These are phyloP conservation scores for Diaporthe batatas DNA, from an alignment of 2,329 filamentous ascomycete genomes.

Conservation along the genomic window DNA sequence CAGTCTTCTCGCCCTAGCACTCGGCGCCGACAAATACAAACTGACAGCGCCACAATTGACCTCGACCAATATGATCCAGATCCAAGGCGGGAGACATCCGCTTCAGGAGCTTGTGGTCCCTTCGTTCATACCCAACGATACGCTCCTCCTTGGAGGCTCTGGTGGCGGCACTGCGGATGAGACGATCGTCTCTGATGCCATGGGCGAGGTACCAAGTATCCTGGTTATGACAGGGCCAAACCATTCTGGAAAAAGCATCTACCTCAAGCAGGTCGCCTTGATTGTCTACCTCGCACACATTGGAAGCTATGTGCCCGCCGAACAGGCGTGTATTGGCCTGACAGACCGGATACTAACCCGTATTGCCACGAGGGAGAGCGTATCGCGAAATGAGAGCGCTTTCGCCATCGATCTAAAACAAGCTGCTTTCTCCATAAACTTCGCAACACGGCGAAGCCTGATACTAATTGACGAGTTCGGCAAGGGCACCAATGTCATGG, in stretches of 20 bases:
- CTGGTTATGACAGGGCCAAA: constrained; percentile 92
- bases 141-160: constrained; percentile 73
- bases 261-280: constrained; percentile 91
- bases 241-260: constrained; percentile 96
- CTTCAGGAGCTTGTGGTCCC: constrained; percentile 87
- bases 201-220: constrained; percentile 68
- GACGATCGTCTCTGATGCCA: constrained; percentile 32
- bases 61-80: constrained; percentile 76
- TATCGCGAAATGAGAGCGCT: constrained; percentile 70
- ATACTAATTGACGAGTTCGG: constrained; percentile 94
- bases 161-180: constrained; percentile 42
- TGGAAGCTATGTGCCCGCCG: constrained; percentile 91
- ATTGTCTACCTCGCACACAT: constrained; percentile 94
- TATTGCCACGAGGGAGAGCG: constrained; percentile 79
- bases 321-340: constrained; percentile 80
- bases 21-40: constrained; percentile 81
- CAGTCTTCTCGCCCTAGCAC: constrained; percentile 82
- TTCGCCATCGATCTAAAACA: constrained; percentile 89
- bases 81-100: constrained; percentile 85
- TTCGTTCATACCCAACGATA: constrained; percentile 87
- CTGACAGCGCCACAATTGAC: constrained; percentile 79
- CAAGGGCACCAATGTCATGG: constrained; percentile 71
- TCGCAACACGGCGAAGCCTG: constrained; percentile 82
- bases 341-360: constrained; percentile 94
- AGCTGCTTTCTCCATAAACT: constrained; percentile 79